phyloP scores from a whole-genome alignment of 768 basidiomycete genomes.

The Hericium alpestre region DNA sequence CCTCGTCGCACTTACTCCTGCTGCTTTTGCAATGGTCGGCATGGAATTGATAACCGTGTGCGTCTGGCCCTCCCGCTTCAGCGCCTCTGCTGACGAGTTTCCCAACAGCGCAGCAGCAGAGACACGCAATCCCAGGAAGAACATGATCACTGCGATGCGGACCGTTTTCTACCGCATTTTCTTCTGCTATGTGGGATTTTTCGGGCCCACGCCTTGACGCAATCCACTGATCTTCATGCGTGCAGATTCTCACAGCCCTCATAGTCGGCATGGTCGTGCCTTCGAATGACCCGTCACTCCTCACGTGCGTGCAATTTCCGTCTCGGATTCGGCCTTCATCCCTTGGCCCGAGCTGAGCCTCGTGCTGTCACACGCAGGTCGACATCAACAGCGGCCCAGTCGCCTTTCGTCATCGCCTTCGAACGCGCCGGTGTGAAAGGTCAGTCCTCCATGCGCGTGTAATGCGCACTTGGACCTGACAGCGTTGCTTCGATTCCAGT shows the following conservation, averaged over 20 bases:
- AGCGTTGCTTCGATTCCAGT: background rate
- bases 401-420: conserved; percentile 12
- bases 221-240: background rate
- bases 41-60: conserved; percentile 13
- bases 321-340: no score
- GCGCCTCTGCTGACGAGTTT: background rate
- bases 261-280: conserved; percentile 13
- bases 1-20: conserved; percentile 8
- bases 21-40: conserved; percentile 12
- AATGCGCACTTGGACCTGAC: background rate
- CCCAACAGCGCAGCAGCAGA: conserved; percentile 9
- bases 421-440: conserved; percentile 11
- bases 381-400: conserved; percentile 10
- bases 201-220: background rate
- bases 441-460: background rate
- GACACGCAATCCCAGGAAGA: conserved; percentile 12
- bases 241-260: conserved; percentile 9
- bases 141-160: conserved; percentile 9
- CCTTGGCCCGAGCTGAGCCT: background rate
- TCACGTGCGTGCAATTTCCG: conserved; percentile 5
- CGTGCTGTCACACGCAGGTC: background rate
- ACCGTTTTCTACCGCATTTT: conserved; percentile 12
- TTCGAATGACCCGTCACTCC: conserved; percentile 11
- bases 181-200: conserved; percentile 7
- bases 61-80: background rate